Base-by-base conservation (phyloP, 2,329 filamentous ascomycete species). In the Epichloe sibirici region DNA sequence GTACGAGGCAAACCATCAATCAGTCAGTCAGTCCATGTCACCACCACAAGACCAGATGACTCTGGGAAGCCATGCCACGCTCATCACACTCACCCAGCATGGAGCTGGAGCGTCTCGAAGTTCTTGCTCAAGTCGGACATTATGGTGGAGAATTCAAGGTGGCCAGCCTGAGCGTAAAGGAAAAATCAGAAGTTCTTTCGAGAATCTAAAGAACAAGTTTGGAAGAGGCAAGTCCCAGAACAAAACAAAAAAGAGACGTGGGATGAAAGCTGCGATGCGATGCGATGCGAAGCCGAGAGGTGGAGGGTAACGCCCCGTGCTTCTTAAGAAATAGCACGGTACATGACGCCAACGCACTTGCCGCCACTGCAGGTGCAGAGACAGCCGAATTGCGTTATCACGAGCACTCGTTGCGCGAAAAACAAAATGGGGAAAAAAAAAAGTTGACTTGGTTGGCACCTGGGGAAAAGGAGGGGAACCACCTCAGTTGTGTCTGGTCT, bases 71-170 rank as follows among this genome's bases (percentile, higher is more conserved):
- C 28, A 31, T 8, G 28, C 28, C 28, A 31, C 28, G 28, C 11
- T 35, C 31, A 28, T 8, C 12, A 21, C 55, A 66, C 74, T 62
- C 80, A 88, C 83, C 88, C 88, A 65, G 87, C 88, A 68, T 93
- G 88, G 59, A 93, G 79, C 75, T 91, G 88, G 58, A 91, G 78
- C 55, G 88, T 93, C 75, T 91, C 88, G 62, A 93, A 93, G 68
- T 83, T 79, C 60, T 75, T 76, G 69, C 73, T 76, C 43, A 75
- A 62, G 54, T 77, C 72, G 45, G 69, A 63, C 68, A 52, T 56
- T 39, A 38, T 48, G 15, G 23, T 5, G 17, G 28, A 6, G 2
- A 35, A 4, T 17, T 13, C 25, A 17, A 47, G 3, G 17, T 11
- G 23, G 34, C 5, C 9, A 2, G 45, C 21, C 21, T 23, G 2